Evolutionary conservation across 1,139 yeast genomes (phyloP), one percentile per base, ranked within the genome.

Genomic region (Yamadazyma membranifaciens): DNA sequence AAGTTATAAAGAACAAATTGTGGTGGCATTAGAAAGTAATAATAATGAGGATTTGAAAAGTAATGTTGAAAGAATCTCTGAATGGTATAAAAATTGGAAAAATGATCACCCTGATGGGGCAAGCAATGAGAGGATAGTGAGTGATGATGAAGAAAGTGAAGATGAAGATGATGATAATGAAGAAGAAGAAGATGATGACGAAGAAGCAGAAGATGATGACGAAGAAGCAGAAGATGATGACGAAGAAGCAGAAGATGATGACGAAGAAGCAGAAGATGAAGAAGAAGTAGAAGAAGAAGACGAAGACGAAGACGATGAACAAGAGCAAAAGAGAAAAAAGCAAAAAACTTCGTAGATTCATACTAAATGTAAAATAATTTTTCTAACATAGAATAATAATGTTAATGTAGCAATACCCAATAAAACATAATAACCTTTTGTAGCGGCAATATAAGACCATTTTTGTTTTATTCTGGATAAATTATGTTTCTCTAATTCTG

Each of bases 71-170:
- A 73, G 98, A 49, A 75, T 92, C 10, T 67, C 63, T 0, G 74
- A 73, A 6, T 92, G 98, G 98, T 71, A 76, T 20, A 72, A 75
- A 37, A 74, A 76, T 51, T 92, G 98, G 98, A 59, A 70, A 24
- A 56, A 63, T 16, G 75, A 71, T 47, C 76, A 73, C 45, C 56
- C 63, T 2, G 57, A 67, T 0, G 78, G 78, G 3, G 75, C 67
- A 6, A 60, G 68, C 39, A 41, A 42, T 26, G 43, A 34, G 9
- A 35, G 11, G 39, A 29, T 5, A 34, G 15, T 2, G 34, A 37
- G 9, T 22, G 42, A 17, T 11, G 44, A 35, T 1, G 43, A 31
- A 4, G 36, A 34, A 13, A 45, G 37, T 5, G 36, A 36, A 9
- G 37, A 28, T 7, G 44, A 29, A 3, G 40, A 28, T 9, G 45